Conservation (phyloP, 2,329 filamentous ascomycete species). For the Xylariaceae sp. region DNA sequence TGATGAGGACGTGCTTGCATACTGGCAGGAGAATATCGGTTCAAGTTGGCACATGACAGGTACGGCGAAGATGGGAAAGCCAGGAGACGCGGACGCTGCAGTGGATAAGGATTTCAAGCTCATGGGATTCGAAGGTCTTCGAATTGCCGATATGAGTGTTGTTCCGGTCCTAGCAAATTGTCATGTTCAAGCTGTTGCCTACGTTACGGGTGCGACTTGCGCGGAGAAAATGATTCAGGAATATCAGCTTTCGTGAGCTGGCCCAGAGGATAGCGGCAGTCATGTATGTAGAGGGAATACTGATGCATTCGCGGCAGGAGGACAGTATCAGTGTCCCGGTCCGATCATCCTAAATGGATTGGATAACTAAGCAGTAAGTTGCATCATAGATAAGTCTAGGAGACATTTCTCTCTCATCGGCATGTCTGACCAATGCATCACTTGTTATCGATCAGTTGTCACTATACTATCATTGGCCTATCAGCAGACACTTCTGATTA, state of each 20-base stretch:
- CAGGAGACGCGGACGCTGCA: constrained; percentile 38
- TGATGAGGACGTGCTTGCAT: constrained; percentile 49
- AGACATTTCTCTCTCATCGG: no score
- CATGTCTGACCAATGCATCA: no score
- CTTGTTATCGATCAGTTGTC: no score
- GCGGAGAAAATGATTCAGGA: constrained; percentile 47
- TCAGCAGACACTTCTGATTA: no score
- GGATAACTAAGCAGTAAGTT: no score
- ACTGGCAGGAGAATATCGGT: constrained; percentile 41
- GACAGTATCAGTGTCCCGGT: no score
- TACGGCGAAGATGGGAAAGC: constrained; percentile 54
- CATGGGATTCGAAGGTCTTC: constrained; percentile 43
- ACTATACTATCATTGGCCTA: no score
- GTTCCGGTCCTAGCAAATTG: constrained; percentile 48
- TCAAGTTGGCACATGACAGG: constrained; percentile 55
- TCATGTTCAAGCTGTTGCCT: constrained; percentile 51
- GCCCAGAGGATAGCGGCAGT: no score
- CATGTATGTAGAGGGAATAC: no score
- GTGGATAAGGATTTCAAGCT: constrained; percentile 49
- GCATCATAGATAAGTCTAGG: no score
- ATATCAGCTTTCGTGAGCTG: constrained; percentile 34
- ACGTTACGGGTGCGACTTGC: constrained; percentile 48
- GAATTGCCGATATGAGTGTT: constrained; percentile 49
- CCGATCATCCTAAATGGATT: no score
- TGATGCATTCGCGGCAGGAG: no score